These are phyloP conservation scores for Sporothrix euskadiensis DNA, from an alignment of 2,329 filamentous ascomycete species.

Conservation along the genomic window DNA sequence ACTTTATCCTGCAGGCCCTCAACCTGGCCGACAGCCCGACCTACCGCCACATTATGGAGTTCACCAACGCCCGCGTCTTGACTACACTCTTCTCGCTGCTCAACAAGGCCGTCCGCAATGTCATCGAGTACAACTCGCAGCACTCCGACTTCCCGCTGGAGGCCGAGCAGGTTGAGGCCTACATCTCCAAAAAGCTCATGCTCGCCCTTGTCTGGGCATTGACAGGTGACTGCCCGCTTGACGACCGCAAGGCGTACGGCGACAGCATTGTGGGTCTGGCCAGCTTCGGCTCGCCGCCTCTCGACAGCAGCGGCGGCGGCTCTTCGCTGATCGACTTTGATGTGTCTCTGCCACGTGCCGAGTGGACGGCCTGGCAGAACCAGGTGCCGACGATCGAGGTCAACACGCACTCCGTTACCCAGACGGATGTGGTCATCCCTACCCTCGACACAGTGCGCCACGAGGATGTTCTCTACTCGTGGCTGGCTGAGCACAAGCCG, in stretches of 20 bases:
- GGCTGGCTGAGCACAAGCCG: conserved; percentile 98
- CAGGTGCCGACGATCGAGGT: conserved; percentile 94
- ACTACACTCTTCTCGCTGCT: conserved; percentile 93
- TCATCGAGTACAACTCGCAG: conserved; percentile 94
- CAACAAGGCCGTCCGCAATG: conserved; percentile 87
- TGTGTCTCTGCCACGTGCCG: conserved; percentile 78
- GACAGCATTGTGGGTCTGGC: conserved; percentile 80
- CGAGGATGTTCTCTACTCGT: conserved; percentile 98
- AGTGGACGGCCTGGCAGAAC: conserved; percentile 92
- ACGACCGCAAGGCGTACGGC: conserved; percentile 85
- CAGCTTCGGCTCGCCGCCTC: conserved; percentile 78
- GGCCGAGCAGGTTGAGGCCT: conserved; percentile 83
- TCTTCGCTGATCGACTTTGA: conserved; percentile 91
- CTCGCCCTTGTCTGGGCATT: conserved; percentile 93
- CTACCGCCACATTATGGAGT: conserved; percentile 98
- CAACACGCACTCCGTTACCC: conserved; percentile 96
- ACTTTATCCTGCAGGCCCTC: conserved; percentile 78
- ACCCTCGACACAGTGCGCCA: conserved; percentile 96
- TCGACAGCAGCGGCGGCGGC: conserved; percentile 64
- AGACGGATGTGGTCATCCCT: conserved; percentile 97
- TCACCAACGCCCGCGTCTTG: conserved; percentile 84
- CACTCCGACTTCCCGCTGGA: conserved; percentile 94
- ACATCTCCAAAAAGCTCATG: conserved; percentile 89
- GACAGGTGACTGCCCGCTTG: conserved; percentile 88
- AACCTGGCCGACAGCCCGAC: conserved; percentile 72